Evolutionary conservation across 2,329 filamentous ascomycete species (phyloP).

Genomic region (Aspergillus caelatus): DNA sequence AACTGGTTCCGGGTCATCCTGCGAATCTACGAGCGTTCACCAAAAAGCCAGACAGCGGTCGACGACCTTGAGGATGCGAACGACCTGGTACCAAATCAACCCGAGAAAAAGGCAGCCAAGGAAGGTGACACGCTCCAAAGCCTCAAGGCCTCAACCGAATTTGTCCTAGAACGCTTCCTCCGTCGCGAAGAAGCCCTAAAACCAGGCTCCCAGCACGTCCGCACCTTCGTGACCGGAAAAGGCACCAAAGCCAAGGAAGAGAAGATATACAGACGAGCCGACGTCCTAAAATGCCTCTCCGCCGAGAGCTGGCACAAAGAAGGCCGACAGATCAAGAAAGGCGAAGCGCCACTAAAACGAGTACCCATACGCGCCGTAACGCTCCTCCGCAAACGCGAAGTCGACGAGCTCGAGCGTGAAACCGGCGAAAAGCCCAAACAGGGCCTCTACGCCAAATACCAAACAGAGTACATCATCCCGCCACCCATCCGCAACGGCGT

Average conservation of each 20-base stretch:
- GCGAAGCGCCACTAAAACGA: slow-evolving; percentile 76
- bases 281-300: slow-evolving; percentile 84
- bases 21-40: slow-evolving; percentile 66
- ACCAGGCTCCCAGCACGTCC: slow-evolving; percentile 68
- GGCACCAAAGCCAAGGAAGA: slow-evolving; percentile 73
- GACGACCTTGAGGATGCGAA: slow-evolving; percentile 80
- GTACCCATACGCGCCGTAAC: slow-evolving; percentile 93
- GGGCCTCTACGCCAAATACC: slow-evolving; percentile 77
- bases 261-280: slow-evolving; percentile 76
- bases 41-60: slow-evolving; percentile 62
- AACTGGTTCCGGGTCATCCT: slow-evolving; percentile 90
- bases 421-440: slow-evolving; percentile 84
- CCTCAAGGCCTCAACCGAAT: slow-evolving; percentile 84
- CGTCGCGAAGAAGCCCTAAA: slow-evolving; percentile 88
- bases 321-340: slow-evolving; percentile 73
- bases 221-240: slow-evolving; percentile 75
- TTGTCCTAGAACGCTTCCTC: slow-evolving; percentile 80
- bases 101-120: slow-evolving; percentile 71
- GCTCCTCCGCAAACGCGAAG: slow-evolving; percentile 80
- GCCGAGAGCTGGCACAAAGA: slow-evolving; percentile 98
- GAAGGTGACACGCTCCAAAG: slow-evolving; percentile 83
- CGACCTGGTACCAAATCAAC: slow-evolving; percentile 72
- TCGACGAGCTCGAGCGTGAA: slow-evolving; percentile 79
- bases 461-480: slow-evolving; percentile 96
- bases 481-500: slow-evolving; percentile 79